Percentiles rank a stretch among this genome's conserved stretches.
Conservation (phyloP, 2,329 filamentous ascomycete genomes). For the Podosphaera aphanis region DNA sequence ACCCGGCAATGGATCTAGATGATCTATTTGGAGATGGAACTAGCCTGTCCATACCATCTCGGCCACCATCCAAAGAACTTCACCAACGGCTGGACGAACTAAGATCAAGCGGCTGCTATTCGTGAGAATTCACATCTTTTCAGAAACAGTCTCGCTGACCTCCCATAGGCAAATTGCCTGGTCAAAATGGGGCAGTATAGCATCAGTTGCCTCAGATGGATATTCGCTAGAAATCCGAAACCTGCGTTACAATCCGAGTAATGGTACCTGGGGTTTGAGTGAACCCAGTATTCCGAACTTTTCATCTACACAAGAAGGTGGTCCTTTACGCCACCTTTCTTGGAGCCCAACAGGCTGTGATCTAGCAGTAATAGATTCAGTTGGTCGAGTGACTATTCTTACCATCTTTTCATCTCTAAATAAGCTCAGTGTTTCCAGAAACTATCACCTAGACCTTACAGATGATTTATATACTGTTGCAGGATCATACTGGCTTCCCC, state of each 20-base stretch:
- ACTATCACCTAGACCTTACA: slow-evolving; percentile 36
- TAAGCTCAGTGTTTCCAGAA: slow-evolving; percentile 36
- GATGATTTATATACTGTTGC: slow-evolving; percentile 60
- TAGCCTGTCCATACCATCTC: slow-evolving; percentile 30
- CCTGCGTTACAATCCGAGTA: slow-evolving; percentile 41
- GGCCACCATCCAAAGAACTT: slow-evolving; percentile 38
- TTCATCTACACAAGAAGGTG: slow-evolving; percentile 34
- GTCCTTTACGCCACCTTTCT: slow-evolving; percentile 52
- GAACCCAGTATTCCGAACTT: slow-evolving; percentile 43
- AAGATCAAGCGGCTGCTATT: slow-evolving; percentile 51
- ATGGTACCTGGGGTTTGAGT: slow-evolving; percentile 54
- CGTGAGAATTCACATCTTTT: slow-evolving; percentile 31
- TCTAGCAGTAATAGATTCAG: slow-evolving; percentile 59
- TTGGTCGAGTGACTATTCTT: slow-evolving; percentile 55
- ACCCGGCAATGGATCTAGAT: slow-evolving; percentile 33
- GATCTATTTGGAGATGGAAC: slow-evolving; percentile 56
- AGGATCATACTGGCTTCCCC: slow-evolving; percentile 59
- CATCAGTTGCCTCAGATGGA: slow-evolving; percentile 53
- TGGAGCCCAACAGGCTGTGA: slow-evolving; percentile 60
- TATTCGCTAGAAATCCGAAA: slow-evolving; percentile 47
- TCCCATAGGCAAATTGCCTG: slow-evolving; percentile 51
- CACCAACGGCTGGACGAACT: slow-evolving; percentile 55
- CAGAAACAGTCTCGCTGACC: slow-evolving; percentile 1
- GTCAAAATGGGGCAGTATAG: slow-evolving; percentile 73
- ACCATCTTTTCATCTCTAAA: slow-evolving; percentile 52